A percentile compares a stretch with the other conserved stretches of the same genome.
phyloP scores from a whole-genome alignment of 192 early-diverging fungal genomes.

The Allomyces macrogynus region DNA sequence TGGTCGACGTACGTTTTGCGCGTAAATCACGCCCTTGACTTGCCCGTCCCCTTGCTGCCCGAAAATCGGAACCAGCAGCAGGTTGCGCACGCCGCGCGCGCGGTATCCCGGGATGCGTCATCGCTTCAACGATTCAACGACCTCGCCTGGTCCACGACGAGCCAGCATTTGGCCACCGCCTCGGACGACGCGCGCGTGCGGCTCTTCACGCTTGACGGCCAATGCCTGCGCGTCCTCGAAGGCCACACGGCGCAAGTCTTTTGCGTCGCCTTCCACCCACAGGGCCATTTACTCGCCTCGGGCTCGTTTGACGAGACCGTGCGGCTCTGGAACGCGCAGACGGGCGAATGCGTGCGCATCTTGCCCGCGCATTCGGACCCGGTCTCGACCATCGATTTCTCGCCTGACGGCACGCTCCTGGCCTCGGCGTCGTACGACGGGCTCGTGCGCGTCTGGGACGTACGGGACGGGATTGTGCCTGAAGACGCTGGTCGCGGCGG shows the following conservation, averaged over 20 bases:
- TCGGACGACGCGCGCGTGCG: slow-evolving; percentile 48
- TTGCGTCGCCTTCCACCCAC: slow-evolving; percentile 91
- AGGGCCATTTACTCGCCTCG: slow-evolving; percentile 79
- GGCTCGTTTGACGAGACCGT: slow-evolving; percentile 97
- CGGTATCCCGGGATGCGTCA: not conserved
- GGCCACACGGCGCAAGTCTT: slow-evolving; percentile 97
- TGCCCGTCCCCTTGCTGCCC: not conserved
- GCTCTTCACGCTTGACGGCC: not conserved
- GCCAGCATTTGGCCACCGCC: slow-evolving; percentile 62
- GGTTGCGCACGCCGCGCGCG: not conserved
- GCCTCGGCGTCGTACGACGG: slow-evolving; percentile 89
- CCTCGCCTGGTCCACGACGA: slow-evolving; percentile 86
- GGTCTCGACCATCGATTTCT: slow-evolving; percentile 89
- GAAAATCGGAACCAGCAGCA: not conserved
- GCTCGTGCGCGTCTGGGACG: slow-evolving; percentile 97
- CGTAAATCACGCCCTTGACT: not conserved
- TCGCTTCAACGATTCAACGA: slow-evolving; percentile 41
- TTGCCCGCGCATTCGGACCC: slow-evolving; percentile 93
- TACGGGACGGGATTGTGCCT: slow-evolving; percentile 86
- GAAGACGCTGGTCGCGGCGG: slow-evolving; percentile 36
- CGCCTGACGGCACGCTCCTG: slow-evolving; percentile 88
- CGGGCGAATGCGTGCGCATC: slow-evolving; percentile 23
- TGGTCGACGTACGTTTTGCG: not conserved
- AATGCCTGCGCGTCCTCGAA: slow-evolving; percentile 29
- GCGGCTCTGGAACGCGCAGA: slow-evolving; percentile 85